Conservation (phyloP, 345 rosid species). For the Anastatica hierochuntica region DNA sequence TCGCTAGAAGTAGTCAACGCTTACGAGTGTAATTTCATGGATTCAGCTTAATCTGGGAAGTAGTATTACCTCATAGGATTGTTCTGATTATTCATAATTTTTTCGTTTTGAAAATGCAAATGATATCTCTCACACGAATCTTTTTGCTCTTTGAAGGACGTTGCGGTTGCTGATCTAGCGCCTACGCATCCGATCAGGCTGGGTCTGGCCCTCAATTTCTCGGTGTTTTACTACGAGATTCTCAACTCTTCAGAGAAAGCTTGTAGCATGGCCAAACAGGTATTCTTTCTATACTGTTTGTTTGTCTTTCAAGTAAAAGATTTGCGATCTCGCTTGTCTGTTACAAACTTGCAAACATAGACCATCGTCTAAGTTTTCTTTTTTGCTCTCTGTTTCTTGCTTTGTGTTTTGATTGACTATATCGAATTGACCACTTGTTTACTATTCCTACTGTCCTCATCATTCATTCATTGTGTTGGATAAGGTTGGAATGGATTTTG, state of each 20-base stretch:
- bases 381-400: too few species aligned
- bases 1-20: too few species aligned
- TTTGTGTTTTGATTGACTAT: neutral
- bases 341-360: too few species aligned
- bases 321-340: too few species aligned
- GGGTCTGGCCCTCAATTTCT: constrained; percentile 61
- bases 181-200: constrained; percentile 68
- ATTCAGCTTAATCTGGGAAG: too few species aligned
- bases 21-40: too few species aligned
- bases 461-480: constrained; percentile 11
- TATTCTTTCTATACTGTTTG: constrained; percentile 1
- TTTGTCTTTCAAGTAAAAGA: too few species aligned
- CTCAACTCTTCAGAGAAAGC: constrained; percentile 62
- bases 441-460: neutral
- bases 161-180: constrained; percentile 50
- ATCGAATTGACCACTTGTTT: neutral
- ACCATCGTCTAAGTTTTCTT: too few species aligned
- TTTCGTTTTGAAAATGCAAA: too few species aligned
- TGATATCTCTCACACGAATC: too few species aligned
- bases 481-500: neutral
- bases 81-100: too few species aligned
- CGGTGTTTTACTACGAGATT: constrained; percentile 65
- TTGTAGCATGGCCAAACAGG: constrained; percentile 72
- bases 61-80: too few species aligned
- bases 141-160: constrained; percentile 40